A percentile compares a stretch with the other conserved stretches of the same genome.
These are phyloP conservation scores for Macrolepiota albuminosa DNA, from an alignment of 768 basidiomycete genomes.

Conservation along the genomic window DNA sequence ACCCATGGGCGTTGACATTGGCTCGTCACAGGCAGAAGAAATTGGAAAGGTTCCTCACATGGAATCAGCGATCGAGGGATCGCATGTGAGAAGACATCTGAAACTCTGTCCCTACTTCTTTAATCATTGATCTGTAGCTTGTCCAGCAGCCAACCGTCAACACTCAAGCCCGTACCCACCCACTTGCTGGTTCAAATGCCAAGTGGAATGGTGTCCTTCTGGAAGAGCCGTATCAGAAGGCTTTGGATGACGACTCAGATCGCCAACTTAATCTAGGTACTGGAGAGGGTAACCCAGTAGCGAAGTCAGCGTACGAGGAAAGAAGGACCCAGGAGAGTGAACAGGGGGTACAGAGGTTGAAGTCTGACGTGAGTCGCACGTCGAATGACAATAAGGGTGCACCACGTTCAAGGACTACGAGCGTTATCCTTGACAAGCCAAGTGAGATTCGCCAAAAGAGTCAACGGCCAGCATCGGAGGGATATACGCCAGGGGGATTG, in stretches of 20 bases:
- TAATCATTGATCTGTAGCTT: background rate
- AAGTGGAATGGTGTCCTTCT: constrained; percentile 16
- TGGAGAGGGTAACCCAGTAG: background rate
- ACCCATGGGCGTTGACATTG: background rate
- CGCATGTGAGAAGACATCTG: constrained; percentile 1
- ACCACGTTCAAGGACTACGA: constrained; percentile 2
- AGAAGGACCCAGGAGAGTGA: background rate
- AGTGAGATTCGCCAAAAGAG: background rate
- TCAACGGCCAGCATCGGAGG: background rate
- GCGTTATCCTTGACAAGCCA: background rate
- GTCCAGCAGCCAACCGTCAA: constrained; percentile 9
- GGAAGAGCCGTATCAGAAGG: constrained; percentile 14
- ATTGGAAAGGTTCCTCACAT: background rate
- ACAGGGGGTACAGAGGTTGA: background rate
- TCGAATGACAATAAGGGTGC: background rate
- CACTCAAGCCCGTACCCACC: constrained; percentile 14
- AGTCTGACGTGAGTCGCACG: background rate
- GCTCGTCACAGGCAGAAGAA: background rate
- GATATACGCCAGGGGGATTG: background rate
- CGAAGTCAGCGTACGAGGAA: background rate
- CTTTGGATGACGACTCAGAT: constrained; percentile 15
- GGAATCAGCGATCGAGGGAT: background rate
- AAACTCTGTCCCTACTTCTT: background rate
- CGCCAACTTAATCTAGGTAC: constrained; percentile 10
- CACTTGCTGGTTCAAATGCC: constrained; percentile 12